Evolutionary conservation across 345 rosid species (phyloP).

Genomic region (Carallia brachiata): DNA sequence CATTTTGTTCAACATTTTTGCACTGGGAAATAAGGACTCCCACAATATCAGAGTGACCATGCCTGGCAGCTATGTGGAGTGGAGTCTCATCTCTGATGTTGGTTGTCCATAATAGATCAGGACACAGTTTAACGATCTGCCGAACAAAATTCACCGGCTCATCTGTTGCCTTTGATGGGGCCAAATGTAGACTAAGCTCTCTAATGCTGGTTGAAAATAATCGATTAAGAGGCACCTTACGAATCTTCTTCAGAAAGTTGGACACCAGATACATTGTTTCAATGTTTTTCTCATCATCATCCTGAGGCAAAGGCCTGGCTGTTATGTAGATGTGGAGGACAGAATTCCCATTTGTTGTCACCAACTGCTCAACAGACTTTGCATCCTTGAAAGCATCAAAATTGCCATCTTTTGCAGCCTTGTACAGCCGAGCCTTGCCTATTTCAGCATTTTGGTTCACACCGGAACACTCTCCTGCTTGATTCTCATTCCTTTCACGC

Average conservation of each 20-base stretch:
- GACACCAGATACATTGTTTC: no score
- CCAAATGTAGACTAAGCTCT: neutral
- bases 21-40: neutral
- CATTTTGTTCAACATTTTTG: neutral
- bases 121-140: neutral
- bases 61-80: slow-evolving; percentile 9
- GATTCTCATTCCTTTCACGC: no score
- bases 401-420: neutral
- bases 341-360: neutral
- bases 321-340: neutral
- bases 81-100: slow-evolving; percentile 1
- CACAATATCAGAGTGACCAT: neutral
- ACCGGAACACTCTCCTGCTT: no score
- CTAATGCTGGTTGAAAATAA: no score
- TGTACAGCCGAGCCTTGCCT: neutral
- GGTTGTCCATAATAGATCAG: neutral
- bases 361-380: neutral
- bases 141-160: neutral
- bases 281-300: no score
- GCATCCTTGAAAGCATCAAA: neutral
- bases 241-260: no score
- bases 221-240: no score
- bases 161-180: neutral
- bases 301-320: neutral
- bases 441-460: no score